These are phyloP conservation scores for Trypanosoma rangeli DNA, from an alignment of 208 protist species.

Conservation along the genomic window DNA sequence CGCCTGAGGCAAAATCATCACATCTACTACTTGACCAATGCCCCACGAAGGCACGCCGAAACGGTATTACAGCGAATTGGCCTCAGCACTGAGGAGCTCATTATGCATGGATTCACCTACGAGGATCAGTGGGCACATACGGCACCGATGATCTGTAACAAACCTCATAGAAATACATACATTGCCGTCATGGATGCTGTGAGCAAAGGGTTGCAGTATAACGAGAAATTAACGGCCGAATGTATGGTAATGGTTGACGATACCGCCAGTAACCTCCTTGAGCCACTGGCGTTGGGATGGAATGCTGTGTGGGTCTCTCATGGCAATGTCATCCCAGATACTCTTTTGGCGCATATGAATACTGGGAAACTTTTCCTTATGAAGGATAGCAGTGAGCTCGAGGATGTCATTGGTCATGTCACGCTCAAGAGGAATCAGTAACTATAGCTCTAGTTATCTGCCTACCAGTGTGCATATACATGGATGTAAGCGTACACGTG, in stretches of 20 bases:
- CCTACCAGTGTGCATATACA: background rate
- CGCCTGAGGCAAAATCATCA: constrained; percentile 44
- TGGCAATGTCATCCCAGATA: constrained; percentile 21
- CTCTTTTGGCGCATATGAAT: constrained; percentile 23
- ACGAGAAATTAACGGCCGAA: constrained; percentile 24
- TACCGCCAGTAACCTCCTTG: constrained; percentile 67
- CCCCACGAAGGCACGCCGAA: constrained; percentile 49
- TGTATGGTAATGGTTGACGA: constrained; percentile 81
- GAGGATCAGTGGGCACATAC: constrained; percentile 80
- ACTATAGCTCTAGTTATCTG: background rate
- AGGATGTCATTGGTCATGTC: constrained; percentile 39
- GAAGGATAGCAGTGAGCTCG: constrained; percentile 49
- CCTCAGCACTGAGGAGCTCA: constrained; percentile 43
- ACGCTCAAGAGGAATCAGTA: background rate
- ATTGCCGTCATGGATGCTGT: constrained; percentile 51
- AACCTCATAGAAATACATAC: constrained; percentile 64
- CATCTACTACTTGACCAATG: constrained; percentile 80
- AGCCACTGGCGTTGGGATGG: constrained; percentile 66
- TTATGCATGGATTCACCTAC: constrained; percentile 67
- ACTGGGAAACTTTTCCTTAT: constrained; percentile 27
- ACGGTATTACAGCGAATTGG: constrained; percentile 48
- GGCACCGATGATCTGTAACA: constrained; percentile 56
- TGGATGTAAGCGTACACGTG: background rate
- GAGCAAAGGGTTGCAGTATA: constrained; percentile 32
- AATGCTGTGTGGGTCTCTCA: constrained; percentile 70